phyloP scores from a whole-genome alignment of 805 yeast species.

The Metschnikowia chrysomelidarum region DNA sequence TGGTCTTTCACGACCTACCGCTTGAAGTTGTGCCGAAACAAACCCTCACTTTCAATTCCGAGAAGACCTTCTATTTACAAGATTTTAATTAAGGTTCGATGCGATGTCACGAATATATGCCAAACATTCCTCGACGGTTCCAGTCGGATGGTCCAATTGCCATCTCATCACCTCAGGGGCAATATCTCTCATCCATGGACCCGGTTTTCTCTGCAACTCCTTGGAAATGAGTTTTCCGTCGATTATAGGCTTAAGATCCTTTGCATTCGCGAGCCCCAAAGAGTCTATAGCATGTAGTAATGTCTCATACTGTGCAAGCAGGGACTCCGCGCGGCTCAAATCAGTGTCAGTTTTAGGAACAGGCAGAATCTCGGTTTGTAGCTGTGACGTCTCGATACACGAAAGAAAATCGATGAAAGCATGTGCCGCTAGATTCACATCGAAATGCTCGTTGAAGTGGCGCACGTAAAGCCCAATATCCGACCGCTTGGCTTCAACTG shows the following conservation, averaged over 20 bases:
- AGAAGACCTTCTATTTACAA: too few relatives aligned
- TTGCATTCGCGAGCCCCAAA: conserved; percentile 40
- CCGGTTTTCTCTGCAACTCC: conserved; percentile 60
- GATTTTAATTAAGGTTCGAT: too few relatives aligned
- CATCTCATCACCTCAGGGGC: conserved; percentile 58
- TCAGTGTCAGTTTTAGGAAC: background rate
- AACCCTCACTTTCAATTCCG: too few relatives aligned
- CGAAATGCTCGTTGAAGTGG: conserved; percentile 52
- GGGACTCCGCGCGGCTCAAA: background rate
- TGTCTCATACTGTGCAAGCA: conserved; percentile 27
- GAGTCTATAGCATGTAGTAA: conserved; percentile 32
- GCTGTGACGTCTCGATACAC: background rate
- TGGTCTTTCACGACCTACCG: too few relatives aligned
- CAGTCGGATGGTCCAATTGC: conserved; percentile 75
- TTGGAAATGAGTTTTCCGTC: conserved; percentile 71
- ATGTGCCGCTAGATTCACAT: conserved; percentile 38
- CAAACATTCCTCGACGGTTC: conserved; percentile 53
- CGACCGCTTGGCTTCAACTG: conserved; percentile 41
- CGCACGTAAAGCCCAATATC: conserved; percentile 60
- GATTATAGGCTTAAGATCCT: conserved; percentile 58
- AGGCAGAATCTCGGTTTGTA: conserved; percentile 5
- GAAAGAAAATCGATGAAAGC: conserved; percentile 28
- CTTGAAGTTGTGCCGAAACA: too few relatives aligned
- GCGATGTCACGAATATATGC: conserved; percentile 33
- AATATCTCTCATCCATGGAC: conserved; percentile 77